phyloP scores from a whole-genome alignment of 495 filamentous ascomycete genomes.

The Xylaria acuta region DNA sequence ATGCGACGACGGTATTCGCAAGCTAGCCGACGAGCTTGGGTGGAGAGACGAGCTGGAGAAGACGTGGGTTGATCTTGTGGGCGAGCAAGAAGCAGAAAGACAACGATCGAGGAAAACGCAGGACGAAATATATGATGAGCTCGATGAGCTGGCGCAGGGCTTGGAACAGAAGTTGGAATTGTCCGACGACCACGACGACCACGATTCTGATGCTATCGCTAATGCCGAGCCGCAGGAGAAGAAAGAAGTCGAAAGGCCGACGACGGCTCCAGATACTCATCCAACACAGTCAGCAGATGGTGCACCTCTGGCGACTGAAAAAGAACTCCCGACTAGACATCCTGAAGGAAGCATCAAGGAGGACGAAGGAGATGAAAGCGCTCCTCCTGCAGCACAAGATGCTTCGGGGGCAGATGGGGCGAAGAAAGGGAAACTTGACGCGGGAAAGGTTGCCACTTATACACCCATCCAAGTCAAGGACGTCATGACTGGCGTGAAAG shows the following conservation, averaged over 20 bases:
- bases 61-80: slow-evolving; percentile 49
- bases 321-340: slow-evolving; percentile 17
- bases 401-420: not conserved
- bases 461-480: not conserved
- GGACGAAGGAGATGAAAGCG: slow-evolving; percentile 6
- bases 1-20: slow-evolving; percentile 84
- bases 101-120: slow-evolving; percentile 42
- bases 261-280: slow-evolving; percentile 16
- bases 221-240: slow-evolving; percentile 34
- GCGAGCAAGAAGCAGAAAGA: slow-evolving; percentile 48
- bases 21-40: slow-evolving; percentile 79
- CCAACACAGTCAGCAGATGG: slow-evolving; percentile 22
- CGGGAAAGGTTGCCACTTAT: not conserved
- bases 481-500: slow-evolving; percentile 7
- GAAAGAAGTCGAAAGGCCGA: slow-evolving; percentile 14
- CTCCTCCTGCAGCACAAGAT: not conserved
- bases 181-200: slow-evolving; percentile 35
- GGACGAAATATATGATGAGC: slow-evolving; percentile 33
- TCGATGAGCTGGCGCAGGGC: slow-evolving; percentile 45
- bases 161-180: slow-evolving; percentile 48
- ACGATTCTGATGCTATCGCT: slow-evolving; percentile 28
- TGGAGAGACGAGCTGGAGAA: slow-evolving; percentile 86
- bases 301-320: slow-evolving; percentile 18
- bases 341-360: slow-evolving; percentile 20
- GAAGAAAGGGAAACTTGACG: not conserved